phyloP scores from a whole-genome alignment of 805 yeast species.

The Sugiyamaella qingdaonensis region DNA sequence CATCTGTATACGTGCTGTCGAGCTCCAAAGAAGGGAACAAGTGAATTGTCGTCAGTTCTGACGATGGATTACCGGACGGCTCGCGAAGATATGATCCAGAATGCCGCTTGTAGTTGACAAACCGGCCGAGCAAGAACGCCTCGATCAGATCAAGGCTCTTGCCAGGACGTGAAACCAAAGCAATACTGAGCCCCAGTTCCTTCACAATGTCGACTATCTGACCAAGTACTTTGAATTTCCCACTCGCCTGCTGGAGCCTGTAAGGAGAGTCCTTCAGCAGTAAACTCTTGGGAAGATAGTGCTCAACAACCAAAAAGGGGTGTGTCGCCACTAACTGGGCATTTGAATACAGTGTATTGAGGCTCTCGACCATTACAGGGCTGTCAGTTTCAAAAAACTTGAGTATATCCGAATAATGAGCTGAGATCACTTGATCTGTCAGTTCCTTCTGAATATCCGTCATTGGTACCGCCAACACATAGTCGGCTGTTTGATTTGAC shows the following conservation, averaged over 20 bases:
- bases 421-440: slow-evolving; percentile 84
- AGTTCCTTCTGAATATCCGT: slow-evolving; percentile 81
- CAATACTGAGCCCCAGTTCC: slow-evolving; percentile 48
- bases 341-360: slow-evolving; percentile 70
- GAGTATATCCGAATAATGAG: slow-evolving; percentile 86
- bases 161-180: slow-evolving; percentile 66
- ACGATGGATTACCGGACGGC: slow-evolving; percentile 27
- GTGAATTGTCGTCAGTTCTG: slow-evolving; percentile 36
- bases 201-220: slow-evolving; percentile 58
- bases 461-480: slow-evolving; percentile 77
- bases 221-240: slow-evolving; percentile 70
- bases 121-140: slow-evolving; percentile 70
- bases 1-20: slow-evolving; percentile 21
- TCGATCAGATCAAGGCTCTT: slow-evolving; percentile 72
- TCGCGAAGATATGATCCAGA: slow-evolving; percentile 62
- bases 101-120: slow-evolving; percentile 58
- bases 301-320: slow-evolving; percentile 80
- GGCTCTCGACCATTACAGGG: slow-evolving; percentile 64
- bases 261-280: slow-evolving; percentile 66
- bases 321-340: slow-evolving; percentile 80
- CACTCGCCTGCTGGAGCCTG: slow-evolving; percentile 71
- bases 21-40: slow-evolving; percentile 42
- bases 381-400: slow-evolving; percentile 71
- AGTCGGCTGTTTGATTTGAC: slow-evolving; percentile 46
- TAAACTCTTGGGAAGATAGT: slow-evolving; percentile 77